Base-by-base conservation (phyloP, 2,329 filamentous ascomycete species). In the Neofusicoccum cordaticola region DNA sequence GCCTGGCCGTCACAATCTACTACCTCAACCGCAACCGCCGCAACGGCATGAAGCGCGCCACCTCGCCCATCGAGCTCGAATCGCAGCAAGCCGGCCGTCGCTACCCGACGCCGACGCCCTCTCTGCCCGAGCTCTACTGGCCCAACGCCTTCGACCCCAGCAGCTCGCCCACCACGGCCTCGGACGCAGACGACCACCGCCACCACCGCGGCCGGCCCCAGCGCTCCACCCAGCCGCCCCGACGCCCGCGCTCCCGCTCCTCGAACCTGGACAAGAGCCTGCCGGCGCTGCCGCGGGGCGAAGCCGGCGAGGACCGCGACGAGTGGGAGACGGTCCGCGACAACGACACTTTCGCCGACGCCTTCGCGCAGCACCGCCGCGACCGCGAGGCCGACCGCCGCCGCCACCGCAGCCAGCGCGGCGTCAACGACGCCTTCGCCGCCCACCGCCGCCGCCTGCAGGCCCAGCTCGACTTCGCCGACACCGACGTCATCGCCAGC, bases 301-400 rank as follows among this genome's bases (percentile, higher is more conserved):
- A 9, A 12, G 19, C 5, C 12, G 41, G 4, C 5, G 56, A 50
- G 2, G 45, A 50, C 17, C 12, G 12, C 15, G 57, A 61, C 34
- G 45, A 61, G 6, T 47, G 45, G 44, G 45, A 61, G 12, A 15
- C 45, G 1, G 35, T 31, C 15, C 31, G 31, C 31, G n/a, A 48
- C 8, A 39, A 47, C 57, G 12, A 22, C n/a, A 22, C 13, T 11
- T 48, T 77, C 3, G 73, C 73, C 13, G 70, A 70, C 11, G 75
- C 53, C 8, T 58, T 58, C 70, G 37, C 75, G 74, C 70, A 77
- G 76, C 67, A 78, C 69, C 70, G 78, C 39, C 74, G 73, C 48
- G 64, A 85, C 13, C 73, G 27, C 27, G 27, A 82, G 50, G 84
- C 82, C 1, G 83, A 84, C 72, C 84, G 85, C 67, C 69, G 85